Evolutionary conservation across 495 filamentous ascomycete species (phyloP).

Genomic region (Chaetomidium leptoderma): DNA sequence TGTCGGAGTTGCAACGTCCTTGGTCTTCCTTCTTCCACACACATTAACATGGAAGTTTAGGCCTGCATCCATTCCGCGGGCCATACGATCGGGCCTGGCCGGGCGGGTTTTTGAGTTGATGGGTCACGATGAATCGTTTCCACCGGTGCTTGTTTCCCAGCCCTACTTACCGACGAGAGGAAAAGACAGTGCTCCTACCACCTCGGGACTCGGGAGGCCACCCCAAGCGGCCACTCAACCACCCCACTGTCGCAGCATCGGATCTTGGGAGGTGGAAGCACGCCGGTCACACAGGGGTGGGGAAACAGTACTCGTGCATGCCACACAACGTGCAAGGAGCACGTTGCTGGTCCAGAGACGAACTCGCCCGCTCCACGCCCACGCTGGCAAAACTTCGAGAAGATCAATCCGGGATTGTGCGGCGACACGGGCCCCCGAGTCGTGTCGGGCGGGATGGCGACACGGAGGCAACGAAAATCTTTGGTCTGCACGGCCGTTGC

Average conservation of each 20-base stretch:
- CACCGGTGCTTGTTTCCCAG: no score
- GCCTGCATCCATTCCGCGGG: no score
- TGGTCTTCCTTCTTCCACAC: no score
- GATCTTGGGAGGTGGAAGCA: not conserved
- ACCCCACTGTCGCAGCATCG: not conserved
- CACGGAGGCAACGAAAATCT: constrained; percentile 1
- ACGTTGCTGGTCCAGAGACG: not conserved
- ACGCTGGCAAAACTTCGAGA: not conserved
- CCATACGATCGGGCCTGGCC: no score
- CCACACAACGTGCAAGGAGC: not conserved
- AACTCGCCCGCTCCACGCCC: not conserved
- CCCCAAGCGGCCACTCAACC: not conserved
- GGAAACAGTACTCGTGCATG: not conserved
- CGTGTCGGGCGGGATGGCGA: not conserved
- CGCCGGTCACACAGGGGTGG: not conserved
- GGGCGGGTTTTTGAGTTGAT: no score
- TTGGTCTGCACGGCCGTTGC: not conserved
- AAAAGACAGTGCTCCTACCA: no score
- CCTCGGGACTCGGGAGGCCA: no score
- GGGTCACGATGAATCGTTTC: no score
- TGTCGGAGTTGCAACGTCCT: no score
- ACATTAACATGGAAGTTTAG: no score
- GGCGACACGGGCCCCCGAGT: not conserved
- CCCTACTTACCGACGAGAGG: no score
- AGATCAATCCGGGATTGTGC: constrained; percentile 7